Evolutionary conservation across 2,329 filamentous ascomycete species (phyloP), one percentile per base, ranked within the genome.

Genomic region (Monilinia fructicola): DNA sequence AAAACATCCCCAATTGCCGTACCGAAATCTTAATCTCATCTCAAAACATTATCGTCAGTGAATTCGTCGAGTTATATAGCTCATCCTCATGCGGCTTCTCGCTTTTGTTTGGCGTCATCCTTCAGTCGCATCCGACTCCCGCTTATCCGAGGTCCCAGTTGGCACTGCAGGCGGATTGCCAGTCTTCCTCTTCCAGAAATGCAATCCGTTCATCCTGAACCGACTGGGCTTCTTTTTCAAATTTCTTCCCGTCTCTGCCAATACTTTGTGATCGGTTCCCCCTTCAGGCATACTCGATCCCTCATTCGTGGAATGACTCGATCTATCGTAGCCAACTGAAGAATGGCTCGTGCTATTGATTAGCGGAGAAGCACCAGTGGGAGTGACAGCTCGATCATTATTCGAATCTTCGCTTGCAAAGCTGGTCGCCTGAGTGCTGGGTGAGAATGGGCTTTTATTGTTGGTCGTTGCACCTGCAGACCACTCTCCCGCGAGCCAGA

Each of bases 351-450:
- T 69, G 52, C 71, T 72, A 66, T 71, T 67, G 28, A 78, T 79
- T 12, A 77, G 53, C 50, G 68, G 68, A 53, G 69, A 67, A 14
- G 64, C 56, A 21, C 44, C 35, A 26, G 67, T 71, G 21, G 70
- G 67, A 44, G 69, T 69, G 48, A 58, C 65, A n/a, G 68, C 52
- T 35, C 67, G 66, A 59, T 68, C 61, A 44, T 67, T 26, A 23
- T 67, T 66, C 12, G 67, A 53, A 35, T 69, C 70, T n/a, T 82
- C 81, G 76, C 86, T 88, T 70, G 86, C 82, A 69, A 89, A 85
- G 75, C 86, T 89, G 23, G 87, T 89, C 50, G 86, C 87, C 73
- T 87, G 82, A 3, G 87, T 89, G 74, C 86, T 88, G 2, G 87
- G 87, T 31, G 86, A 88, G 46, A 88, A 77, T 4, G 86, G 85